Conservation (phyloP, 352 stramenopile species). For the Pythium myriotylum region DNA sequence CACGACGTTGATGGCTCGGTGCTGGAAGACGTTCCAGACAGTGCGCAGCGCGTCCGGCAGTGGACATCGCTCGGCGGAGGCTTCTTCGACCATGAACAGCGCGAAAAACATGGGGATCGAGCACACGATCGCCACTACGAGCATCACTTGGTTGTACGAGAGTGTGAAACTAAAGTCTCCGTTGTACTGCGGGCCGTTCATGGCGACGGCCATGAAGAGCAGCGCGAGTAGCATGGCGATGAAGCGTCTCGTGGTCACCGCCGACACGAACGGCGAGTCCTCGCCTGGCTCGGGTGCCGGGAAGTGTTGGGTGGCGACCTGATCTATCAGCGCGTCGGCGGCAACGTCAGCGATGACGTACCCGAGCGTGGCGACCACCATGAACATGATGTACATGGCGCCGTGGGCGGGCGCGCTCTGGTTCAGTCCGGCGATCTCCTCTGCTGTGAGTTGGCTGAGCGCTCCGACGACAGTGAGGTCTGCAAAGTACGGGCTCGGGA, state of each 20-base stretch:
- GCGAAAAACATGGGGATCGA: slow-evolving; percentile 38
- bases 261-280: slow-evolving; percentile 29
- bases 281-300: slow-evolving; percentile 1
- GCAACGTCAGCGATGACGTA: slow-evolving; percentile 82
- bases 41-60: slow-evolving; percentile 27
- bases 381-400: slow-evolving; percentile 54
- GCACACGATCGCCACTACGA: slow-evolving; percentile 32
- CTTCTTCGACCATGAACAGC: slow-evolving; percentile 26
- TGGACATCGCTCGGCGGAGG: slow-evolving; percentile 20
- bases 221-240: slow-evolving; percentile 39
- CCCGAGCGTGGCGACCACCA: slow-evolving; percentile 67
- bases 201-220: slow-evolving; percentile 51
- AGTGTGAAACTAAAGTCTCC: slow-evolving; percentile 24
- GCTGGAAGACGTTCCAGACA: slow-evolving; percentile 40
- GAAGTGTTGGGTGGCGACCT: slow-evolving; percentile 35
- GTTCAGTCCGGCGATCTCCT: slow-evolving; percentile 40
- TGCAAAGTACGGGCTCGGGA: slow-evolving; percentile 47
- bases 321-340: slow-evolving; percentile 52
- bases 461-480: slow-evolving; percentile 33
- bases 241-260: slow-evolving; percentile 39
- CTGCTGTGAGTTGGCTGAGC: slow-evolving; percentile 21
- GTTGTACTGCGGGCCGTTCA: slow-evolving; percentile 41
- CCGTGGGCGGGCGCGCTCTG: slow-evolving; percentile 38
- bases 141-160: slow-evolving; percentile 47
- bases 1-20: slow-evolving; percentile 40